Evolutionary conservation across 805 yeast species (phyloP).

Genomic region (Priceomyces fermenticarens): DNA sequence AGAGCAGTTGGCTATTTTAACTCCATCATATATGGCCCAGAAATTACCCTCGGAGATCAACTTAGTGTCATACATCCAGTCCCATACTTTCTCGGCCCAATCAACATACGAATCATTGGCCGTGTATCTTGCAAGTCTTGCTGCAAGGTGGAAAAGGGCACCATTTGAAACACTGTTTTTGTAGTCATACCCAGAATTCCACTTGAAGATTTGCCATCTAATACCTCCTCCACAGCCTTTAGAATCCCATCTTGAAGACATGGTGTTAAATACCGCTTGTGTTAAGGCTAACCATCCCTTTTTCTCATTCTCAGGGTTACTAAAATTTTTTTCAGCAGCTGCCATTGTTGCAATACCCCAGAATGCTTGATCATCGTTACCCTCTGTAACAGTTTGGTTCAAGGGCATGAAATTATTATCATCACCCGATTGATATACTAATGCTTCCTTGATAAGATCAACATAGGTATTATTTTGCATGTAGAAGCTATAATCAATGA

Average conservation of each 20-base stretch:
- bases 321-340: constrained; percentile 86
- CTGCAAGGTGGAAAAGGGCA: constrained; percentile 42
- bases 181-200: constrained; percentile 46
- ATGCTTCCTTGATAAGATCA: constrained; percentile 53
- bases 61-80: constrained; percentile 38
- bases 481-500: constrained; percentile 74
- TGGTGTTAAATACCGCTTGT: constrained; percentile 44
- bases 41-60: constrained; percentile 45
- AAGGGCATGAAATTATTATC: constrained; percentile 79
- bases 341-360: constrained; percentile 94
- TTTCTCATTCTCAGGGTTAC: constrained; percentile 42
- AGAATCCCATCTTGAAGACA: constrained; percentile 44
- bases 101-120: constrained; percentile 37
- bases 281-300: constrained; percentile 40
- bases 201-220: constrained; percentile 48
- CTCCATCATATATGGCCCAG: constrained; percentile 73
- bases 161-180: constrained; percentile 46
- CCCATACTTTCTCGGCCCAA: constrained; percentile 42
- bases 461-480: constrained; percentile 70
- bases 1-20: constrained; percentile 61
- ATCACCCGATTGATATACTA: constrained; percentile 64
- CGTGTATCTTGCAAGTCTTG: constrained; percentile 43
- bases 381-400: constrained; percentile 89
- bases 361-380: constrained; percentile 96
- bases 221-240: constrained; percentile 39